Conservation (phyloP, 257 asterid species). For the Handroanthus guayacan region DNA sequence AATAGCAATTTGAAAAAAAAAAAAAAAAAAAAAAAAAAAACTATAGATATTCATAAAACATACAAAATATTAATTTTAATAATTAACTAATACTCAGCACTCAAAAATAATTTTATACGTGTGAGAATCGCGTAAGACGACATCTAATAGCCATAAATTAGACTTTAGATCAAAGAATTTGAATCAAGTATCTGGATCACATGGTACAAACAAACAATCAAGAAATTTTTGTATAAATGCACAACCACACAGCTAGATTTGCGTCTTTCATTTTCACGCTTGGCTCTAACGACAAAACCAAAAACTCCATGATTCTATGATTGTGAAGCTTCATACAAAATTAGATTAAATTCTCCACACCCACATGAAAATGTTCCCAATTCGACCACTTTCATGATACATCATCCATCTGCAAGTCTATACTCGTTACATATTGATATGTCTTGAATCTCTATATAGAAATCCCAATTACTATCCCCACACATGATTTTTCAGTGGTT, state of each 20-base stretch:
- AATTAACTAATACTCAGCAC: no score
- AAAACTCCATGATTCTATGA: conserved; percentile 10
- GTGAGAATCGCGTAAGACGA: no score
- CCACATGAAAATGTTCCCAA: conserved; percentile 42
- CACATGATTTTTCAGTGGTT: no score
- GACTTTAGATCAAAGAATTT: background rate
- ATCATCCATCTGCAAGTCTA: background rate
- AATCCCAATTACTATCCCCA: background rate
- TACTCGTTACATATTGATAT: background rate
- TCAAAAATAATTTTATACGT: no score
- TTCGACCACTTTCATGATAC: background rate
- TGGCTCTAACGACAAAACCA: conserved; percentile 1
- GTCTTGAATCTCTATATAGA: background rate
- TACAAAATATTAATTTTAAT: no score
- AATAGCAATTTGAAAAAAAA: no score
- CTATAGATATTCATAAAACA: no score
- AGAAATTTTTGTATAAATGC: background rate
- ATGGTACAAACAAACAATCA: background rate
- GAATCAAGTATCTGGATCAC: background rate
- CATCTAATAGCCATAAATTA: background rate
- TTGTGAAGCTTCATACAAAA: conserved; percentile 18
- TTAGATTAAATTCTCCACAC: background rate
- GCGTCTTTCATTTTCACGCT: background rate
- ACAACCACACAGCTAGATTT: background rate
- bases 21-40: no score